phyloP scores from a whole-genome alignment of 1,139 yeast species.

The Sugiyamaella xylanicola region DNA sequence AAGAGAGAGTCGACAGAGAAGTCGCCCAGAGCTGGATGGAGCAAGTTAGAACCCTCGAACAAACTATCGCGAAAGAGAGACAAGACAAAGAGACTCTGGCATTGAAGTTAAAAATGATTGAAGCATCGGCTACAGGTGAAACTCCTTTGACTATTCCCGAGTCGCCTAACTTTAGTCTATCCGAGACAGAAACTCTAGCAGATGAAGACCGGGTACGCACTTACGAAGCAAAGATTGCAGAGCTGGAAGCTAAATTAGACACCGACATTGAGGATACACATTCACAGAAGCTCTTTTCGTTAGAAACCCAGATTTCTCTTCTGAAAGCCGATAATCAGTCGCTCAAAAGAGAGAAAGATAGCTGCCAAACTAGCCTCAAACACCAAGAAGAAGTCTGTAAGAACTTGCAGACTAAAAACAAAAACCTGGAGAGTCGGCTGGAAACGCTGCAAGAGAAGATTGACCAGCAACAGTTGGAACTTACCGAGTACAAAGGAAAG shows the following conservation, averaged over 20 bases:
- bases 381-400: slow-evolving; percentile 28
- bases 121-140: slow-evolving; percentile 1
- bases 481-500: slow-evolving; percentile 27
- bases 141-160: background rate
- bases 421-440: slow-evolving; percentile 23
- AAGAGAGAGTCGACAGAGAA: slow-evolving; percentile 36
- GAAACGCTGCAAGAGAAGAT: slow-evolving; percentile 21
- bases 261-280: slow-evolving; percentile 16
- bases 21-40: slow-evolving; percentile 31
- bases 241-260: slow-evolving; percentile 27
- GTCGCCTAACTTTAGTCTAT: slow-evolving; percentile 20
- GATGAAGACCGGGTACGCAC: slow-evolving; percentile 21
- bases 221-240: slow-evolving; percentile 28
- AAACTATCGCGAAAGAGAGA: slow-evolving; percentile 30
- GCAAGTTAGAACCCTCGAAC: slow-evolving; percentile 34
- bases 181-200: slow-evolving; percentile 25
- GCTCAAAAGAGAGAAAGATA: slow-evolving; percentile 31
- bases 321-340: slow-evolving; percentile 31
- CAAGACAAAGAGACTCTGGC: slow-evolving; percentile 30
- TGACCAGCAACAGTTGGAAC: slow-evolving; percentile 28
- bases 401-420: slow-evolving; percentile 25
- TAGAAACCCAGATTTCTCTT: slow-evolving; percentile 34
- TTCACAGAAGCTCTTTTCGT: slow-evolving; percentile 24
- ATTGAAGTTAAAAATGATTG: slow-evolving; percentile 20
- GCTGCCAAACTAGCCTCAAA: slow-evolving; percentile 27